Conservation (phyloP, 768 basidiomycete genomes). For the Goffeauzyma gilvescens region DNA sequence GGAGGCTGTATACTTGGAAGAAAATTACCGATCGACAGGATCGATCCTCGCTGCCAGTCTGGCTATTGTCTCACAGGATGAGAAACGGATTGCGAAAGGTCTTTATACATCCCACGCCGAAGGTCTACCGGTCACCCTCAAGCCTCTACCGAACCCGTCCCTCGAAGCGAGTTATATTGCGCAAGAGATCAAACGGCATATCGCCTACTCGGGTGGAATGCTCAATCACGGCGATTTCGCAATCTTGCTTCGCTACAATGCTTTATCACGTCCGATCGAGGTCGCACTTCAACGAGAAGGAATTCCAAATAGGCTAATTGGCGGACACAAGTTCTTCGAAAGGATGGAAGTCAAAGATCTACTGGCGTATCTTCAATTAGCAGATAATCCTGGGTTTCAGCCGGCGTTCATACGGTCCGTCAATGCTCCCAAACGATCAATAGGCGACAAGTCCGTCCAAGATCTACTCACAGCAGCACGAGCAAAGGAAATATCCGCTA, state of each 20-base stretch:
- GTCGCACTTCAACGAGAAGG: conserved; percentile 53
- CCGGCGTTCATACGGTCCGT: conserved; percentile 56
- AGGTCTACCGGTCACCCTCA: conserved; percentile 46
- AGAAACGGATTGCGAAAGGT: conserved; percentile 52
- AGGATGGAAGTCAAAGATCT: conserved; percentile 65
- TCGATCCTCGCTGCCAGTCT: conserved; percentile 53
- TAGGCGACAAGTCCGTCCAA: conserved; percentile 58
- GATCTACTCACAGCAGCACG: conserved; percentile 44
- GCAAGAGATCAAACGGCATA: conserved; percentile 52
- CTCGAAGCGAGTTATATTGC: conserved; percentile 54
- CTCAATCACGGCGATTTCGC: conserved; percentile 60
- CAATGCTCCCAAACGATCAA: conserved; percentile 50
- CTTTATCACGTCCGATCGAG: conserved; percentile 57
- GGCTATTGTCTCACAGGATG: conserved; percentile 68
- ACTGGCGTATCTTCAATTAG: conserved; percentile 60
- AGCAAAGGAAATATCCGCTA: conserved; percentile 39
- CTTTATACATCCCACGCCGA: conserved; percentile 49
- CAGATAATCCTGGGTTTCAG: conserved; percentile 46
- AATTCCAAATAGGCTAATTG: conserved; percentile 59
- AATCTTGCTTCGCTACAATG: conserved; percentile 66
- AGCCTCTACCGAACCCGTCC: conserved; percentile 33
- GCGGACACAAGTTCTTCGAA: conserved; percentile 73
- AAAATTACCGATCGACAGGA: conserved; percentile 71
- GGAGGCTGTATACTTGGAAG: conserved; percentile 53
- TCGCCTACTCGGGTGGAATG: conserved; percentile 54